A percentile compares a stretch with the other conserved stretches of the same genome.
Evolutionary conservation across 208 protist species (phyloP).

Genomic region (Wallacemonas sp.): DNA sequence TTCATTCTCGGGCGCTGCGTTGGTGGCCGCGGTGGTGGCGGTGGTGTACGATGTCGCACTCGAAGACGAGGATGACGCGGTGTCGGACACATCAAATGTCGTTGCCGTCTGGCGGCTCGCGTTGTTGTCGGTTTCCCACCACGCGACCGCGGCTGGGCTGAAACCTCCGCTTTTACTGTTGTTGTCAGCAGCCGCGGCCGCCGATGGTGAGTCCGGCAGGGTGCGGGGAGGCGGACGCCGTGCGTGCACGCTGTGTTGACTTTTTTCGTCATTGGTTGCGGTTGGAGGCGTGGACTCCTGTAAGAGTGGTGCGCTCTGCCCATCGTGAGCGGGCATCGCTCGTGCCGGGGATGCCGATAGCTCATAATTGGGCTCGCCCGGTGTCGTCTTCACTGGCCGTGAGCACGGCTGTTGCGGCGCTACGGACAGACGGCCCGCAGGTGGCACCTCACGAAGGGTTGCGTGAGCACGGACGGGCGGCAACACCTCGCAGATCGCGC

Average conservation of each 20-base stretch:
- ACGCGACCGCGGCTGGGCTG: slow-evolving; percentile 50
- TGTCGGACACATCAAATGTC: slow-evolving; percentile 35
- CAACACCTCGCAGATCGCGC: slow-evolving; percentile 7
- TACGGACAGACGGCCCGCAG: too few species aligned
- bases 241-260: too few species aligned
- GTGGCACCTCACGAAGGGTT: neutral
- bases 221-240: slow-evolving; percentile 9
- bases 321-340: too few species aligned
- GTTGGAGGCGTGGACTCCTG: too few species aligned
- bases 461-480: slow-evolving; percentile 19
- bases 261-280: too few species aligned
- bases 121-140: slow-evolving; percentile 55
- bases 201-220: neutral
- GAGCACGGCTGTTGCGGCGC: too few species aligned
- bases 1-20: neutral
- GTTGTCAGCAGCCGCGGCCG: neutral
- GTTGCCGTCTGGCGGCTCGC: neutral
- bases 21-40: slow-evolving; percentile 24
- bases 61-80: neutral
- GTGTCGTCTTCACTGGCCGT: neutral
- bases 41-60: slow-evolving; percentile 72
- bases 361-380: too few species aligned
- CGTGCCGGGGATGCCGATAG: too few species aligned
- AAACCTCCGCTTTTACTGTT: slow-evolving; percentile 11
- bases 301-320: too few species aligned